Conservation (phyloP, 2,329 filamentous ascomycete genomes). For the Fonsecaea nubica region DNA sequence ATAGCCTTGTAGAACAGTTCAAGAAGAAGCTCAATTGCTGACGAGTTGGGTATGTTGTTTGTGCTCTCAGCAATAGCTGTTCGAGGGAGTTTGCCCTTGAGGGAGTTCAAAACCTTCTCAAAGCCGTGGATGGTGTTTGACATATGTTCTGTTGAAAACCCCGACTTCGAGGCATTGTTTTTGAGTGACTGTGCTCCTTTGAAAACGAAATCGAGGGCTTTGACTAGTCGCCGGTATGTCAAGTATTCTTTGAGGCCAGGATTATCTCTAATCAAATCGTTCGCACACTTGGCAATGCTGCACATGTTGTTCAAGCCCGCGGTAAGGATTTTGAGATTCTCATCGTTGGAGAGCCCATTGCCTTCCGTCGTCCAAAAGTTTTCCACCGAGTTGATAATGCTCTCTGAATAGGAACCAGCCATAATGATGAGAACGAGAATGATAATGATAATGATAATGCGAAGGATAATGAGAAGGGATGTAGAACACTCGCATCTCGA, state of each 20-base stretch:
- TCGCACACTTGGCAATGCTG: conserved; percentile 19
- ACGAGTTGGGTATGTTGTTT: conserved; percentile 19
- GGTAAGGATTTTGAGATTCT: conserved; percentile 17
- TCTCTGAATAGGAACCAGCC: conserved; percentile 10
- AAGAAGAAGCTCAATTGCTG: conserved; percentile 20
- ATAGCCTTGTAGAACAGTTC: conserved; percentile 18
- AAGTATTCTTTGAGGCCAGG: conserved; percentile 14
- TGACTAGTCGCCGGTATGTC: conserved; percentile 21
- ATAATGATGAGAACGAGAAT: conserved; percentile 15
- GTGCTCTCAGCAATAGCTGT: conserved; percentile 21
- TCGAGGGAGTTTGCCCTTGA: background rate
- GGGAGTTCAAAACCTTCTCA: background rate
- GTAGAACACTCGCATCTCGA: conserved; percentile 17
- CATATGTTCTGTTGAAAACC: conserved; percentile 4
- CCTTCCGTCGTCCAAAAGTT: conserved; percentile 14
- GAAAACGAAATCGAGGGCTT: conserved; percentile 18
- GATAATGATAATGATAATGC: conserved; percentile 2
- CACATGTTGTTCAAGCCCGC: conserved; percentile 16
- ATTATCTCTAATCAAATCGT: conserved; percentile 5
- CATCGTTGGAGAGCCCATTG: background rate
- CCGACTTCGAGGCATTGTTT: conserved; percentile 4
- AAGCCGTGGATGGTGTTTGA: background rate
- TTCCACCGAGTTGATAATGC: conserved; percentile 14
- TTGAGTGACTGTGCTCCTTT: conserved; percentile 13
- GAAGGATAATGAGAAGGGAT: conserved; percentile 15